Base-by-base conservation (phyloP, 2,329 filamentous ascomycete species). In the Trichophyton rubrum region DNA sequence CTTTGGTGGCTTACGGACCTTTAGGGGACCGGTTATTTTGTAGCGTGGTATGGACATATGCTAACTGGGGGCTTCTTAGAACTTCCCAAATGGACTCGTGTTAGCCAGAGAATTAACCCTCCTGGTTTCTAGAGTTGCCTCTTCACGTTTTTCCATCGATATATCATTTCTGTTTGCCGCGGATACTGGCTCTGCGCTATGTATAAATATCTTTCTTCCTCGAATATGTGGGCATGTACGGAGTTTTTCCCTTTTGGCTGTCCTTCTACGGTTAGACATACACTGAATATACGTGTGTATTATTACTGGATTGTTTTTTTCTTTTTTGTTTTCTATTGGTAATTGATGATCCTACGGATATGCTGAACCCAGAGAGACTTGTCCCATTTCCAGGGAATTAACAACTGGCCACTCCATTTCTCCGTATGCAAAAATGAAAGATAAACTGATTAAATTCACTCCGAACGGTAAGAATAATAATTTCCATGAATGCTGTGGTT, bases 61-160 rank as follows among this genome's bases (percentile, higher is more conserved):
- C 60, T 63, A 60, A 64, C 57, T 51, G 17, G 60, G 56, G 15
- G 40, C 61, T 51, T 62, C 64, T 60, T 68, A 91, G 88, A 90
- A 74, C 75, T 91, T 59, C 87, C 86, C 61, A 90, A 97, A 78
- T 97, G 92, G 92, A 97, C 92, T 67, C 87, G 91, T 77, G 87
- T 97, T 64, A 95, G 89, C 66, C 92, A 97, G 75, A 81, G 92
- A 76, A 72, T 96, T 73, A 97, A 97, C 75, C 92, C 92, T 62
- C 91, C 92, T 55, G 92, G 92, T 77, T 97, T 92, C 77, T 96
- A 85, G 77, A 59, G 30, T 35, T 53, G 24, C 35, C 20, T 41
- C 20, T 20, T n/a, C 22, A 4, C 9, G 3, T 43, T 35, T 24
- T 11, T 43, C 33, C 22, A 35, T 20, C 55, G 33, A 38, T 38